Base-by-base conservation (phyloP, 805 yeast species). In the Komagataella ulmi region DNA sequence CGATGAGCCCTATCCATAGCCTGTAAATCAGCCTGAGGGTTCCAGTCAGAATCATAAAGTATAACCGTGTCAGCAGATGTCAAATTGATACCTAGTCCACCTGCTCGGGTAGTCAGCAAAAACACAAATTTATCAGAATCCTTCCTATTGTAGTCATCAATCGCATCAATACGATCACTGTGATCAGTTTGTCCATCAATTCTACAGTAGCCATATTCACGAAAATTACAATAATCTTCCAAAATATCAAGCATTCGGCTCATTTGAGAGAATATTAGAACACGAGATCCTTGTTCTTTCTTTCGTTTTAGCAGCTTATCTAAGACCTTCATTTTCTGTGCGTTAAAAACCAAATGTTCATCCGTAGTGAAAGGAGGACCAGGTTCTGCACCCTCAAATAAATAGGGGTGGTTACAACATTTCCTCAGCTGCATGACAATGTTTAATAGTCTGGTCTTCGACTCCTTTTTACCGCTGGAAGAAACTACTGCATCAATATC, bases 301-400 rank as follows among this genome's bases (percentile, higher is more conserved):
- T 80, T 71, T 55, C 79, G 80, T 58, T 74, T 77, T 61, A 85
- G 91, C 54, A 85, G 60, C 60, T 79, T 77, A 62, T 85, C 95
- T 59, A 85, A 68, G 18, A 85, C 83, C 49, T 81, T 73, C 75
- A 85, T 74, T 61, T 85, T 85, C 52, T 81, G 83, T 3, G 89
- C 74, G 63, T 85, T 85, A 65, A 65, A 83, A 43, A 85, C 81
- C 62, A 85, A 72, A 67, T 85, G 95, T 62, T 85, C 93, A 64
- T 85, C 95, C 0, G 91, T 85, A 7, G 93, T 85, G 59, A 72
- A 85, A 18, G 95, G 95, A 17, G 95, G 95, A 8, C 95, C 95
- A 0, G 93, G 93, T 93, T 93, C 98, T 3, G 95, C 96, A 47
- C 95, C 95, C 63, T 85, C 93, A 59, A 85, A 85, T 45, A 85